Percentiles rank a stretch among this genome's conserved stretches.
phyloP scores from a whole-genome alignment of 805 yeast genomes.

The Candida namnaoensis region DNA sequence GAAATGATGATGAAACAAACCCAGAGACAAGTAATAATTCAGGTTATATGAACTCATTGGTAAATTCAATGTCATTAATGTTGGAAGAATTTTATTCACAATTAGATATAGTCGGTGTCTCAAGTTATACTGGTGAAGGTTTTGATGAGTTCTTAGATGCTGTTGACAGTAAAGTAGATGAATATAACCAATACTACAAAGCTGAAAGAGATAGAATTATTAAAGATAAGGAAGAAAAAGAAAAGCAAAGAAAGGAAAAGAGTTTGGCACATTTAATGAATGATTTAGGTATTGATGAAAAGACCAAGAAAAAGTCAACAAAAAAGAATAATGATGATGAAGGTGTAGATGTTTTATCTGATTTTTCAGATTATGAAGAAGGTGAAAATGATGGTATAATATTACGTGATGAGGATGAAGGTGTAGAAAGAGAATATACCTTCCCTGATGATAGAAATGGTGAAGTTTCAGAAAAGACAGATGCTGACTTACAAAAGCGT shows the following conservation, averaged over 20 bases:
- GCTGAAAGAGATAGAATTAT: conserved; percentile 79
- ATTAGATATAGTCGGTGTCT: conserved; percentile 85
- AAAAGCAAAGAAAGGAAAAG: conserved; percentile 60
- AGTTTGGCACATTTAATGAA: conserved; percentile 70
- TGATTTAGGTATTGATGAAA: conserved; percentile 65
- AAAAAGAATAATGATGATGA: conserved; percentile 30
- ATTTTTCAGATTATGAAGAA: conserved; percentile 38
- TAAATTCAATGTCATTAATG: conserved; percentile 93
- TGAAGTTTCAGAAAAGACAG: conserved; percentile 39
- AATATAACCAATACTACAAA: conserved; percentile 74
- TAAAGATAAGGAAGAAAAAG: conserved; percentile 69
- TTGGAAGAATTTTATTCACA: conserved; percentile 93
- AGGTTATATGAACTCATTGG: conserved; percentile 90
- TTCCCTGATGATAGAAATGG: conserved; percentile 60
- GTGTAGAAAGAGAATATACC: conserved; percentile 58
- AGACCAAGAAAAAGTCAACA: conserved; percentile 11
- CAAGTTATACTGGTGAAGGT: conserved; percentile 90
- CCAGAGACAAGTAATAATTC: conserved; percentile 49
- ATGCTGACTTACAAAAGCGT: conserved; percentile 48
- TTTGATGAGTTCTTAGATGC: conserved; percentile 84
- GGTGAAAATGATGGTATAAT: conserved; percentile 33
- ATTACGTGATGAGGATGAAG: conserved; percentile 37
- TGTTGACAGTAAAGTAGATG: conserved; percentile 81
- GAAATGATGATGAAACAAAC: conserved; percentile 55
- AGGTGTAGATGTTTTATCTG: conserved; percentile 44